Evolutionary conservation across 2,329 filamentous ascomycete species (phyloP), one percentile per base, ranked within the genome.

Genomic region (Ascocoryne sarcoides): DNA sequence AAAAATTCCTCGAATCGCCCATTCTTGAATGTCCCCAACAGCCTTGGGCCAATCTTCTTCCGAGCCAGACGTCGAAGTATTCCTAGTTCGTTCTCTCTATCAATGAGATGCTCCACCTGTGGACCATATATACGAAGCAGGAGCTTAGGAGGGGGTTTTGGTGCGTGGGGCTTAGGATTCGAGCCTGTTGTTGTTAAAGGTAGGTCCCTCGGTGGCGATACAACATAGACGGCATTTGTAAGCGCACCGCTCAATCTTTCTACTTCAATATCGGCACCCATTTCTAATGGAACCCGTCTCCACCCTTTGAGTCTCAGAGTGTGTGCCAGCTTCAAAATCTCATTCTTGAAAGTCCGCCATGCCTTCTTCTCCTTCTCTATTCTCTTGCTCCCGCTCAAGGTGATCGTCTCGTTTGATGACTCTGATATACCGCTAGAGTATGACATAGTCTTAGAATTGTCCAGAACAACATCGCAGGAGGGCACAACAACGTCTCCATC

Each of bases 1-100:
- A 95, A 84, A 59, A 81, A 96, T 60, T 98, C 83, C 63, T 98
- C 92, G 51, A 98, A 98, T 4, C 92, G 84, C 8, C 92, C 92
- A 57, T 98, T 98, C 39, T 73, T 76, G 61, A 98, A 98, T 0
- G 87, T 95, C 1, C 92, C 92, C 1, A 98, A 70, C 20, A 98
- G 69, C 12, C 87, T 79, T 4, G 92, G 92, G 2, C 92, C 92
- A 49, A 98, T 98, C 53, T 83, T 88, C 69, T 95, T 95, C 40
- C 84, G 80, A 2, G 85, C 87, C 21, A 98, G 73, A 31, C 92
- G 82, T 44, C 82, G 77, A 14, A 98, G 71, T 36, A 96, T 92
- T 45, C 80, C 78, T 12, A 98, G 70, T 60, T 98, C 92, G 17
- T 83, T 84, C 42, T 95, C 85, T 45, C 92, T 77, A 60, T 98